These are phyloP conservation scores for Fraxinus latifolia DNA, from an alignment of 305 asterid species.

Conservation along the genomic window DNA sequence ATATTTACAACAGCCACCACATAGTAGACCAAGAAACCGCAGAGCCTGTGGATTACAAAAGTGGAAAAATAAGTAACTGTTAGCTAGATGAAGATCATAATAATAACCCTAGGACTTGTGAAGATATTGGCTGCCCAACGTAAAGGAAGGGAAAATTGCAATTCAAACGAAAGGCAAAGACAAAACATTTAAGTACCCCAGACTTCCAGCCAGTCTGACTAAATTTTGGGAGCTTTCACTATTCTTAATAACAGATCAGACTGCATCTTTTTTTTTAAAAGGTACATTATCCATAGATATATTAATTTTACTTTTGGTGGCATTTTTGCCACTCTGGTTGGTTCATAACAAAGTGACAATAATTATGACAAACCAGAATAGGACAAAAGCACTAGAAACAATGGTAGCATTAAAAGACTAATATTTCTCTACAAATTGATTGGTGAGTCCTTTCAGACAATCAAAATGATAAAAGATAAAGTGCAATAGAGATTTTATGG, in stretches of 20 bases:
- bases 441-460: neutral
- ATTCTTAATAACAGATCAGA: neutral
- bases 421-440: neutral
- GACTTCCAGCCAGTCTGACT: neutral
- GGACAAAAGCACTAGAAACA: neutral
- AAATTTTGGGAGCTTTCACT: neutral
- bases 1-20: conserved; percentile 74
- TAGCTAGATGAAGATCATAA: neutral
- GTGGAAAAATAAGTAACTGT: conserved; percentile 7
- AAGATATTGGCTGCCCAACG: neutral
- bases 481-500: neutral
- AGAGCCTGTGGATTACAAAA: conserved; percentile 48
- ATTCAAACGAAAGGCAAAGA: too few species aligned
- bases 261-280: neutral
- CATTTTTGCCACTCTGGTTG: neutral
- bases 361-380: neutral
- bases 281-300: neutral
- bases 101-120: neutral
- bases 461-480: neutral
- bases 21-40: conserved; percentile 69
- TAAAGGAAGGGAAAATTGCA: neutral
- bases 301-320: neutral
- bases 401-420: neutral
- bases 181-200: neutral
- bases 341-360: neutral